Evolutionary conservation across 306 rosid genomes (phyloP).

Genomic region (Prunus mira): DNA sequence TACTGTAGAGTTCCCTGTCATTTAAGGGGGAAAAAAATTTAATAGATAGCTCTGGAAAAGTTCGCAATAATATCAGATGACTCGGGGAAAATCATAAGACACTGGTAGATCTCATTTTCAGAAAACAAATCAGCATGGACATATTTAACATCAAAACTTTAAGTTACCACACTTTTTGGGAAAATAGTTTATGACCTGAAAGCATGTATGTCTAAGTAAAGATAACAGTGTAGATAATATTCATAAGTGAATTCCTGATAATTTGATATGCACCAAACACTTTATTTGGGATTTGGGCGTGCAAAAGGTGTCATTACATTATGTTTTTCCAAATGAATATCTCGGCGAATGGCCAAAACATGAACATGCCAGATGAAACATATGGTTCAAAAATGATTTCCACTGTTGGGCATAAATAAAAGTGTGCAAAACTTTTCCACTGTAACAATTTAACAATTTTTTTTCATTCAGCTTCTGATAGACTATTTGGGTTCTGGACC

Average conservation of each 20-base stretch:
- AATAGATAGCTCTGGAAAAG: background rate
- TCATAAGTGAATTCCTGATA: background rate
- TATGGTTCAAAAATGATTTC: background rate
- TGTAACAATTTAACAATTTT: background rate
- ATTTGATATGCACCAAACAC: background rate
- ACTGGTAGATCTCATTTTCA: background rate
- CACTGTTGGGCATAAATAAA: background rate
- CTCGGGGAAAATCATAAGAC: conserved; percentile 1
- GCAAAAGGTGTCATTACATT: background rate
- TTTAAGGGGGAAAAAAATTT: background rate
- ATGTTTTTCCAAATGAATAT: background rate
- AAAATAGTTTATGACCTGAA: background rate
- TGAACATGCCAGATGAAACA: background rate
- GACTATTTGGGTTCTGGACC: background rate
- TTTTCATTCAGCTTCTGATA: background rate
- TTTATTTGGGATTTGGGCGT: background rate
- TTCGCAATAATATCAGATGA: background rate
- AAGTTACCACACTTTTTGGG: background rate
- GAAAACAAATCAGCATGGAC: background rate
- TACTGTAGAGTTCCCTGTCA: conserved; percentile 93
- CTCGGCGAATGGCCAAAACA: background rate
- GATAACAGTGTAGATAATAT: background rate
- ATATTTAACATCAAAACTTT: background rate
- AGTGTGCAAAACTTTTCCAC: background rate
- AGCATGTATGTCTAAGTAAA: background rate